Conservation (phyloP, 2,329 filamentous ascomycete genomes). For the Penicillium thymicola region DNA sequence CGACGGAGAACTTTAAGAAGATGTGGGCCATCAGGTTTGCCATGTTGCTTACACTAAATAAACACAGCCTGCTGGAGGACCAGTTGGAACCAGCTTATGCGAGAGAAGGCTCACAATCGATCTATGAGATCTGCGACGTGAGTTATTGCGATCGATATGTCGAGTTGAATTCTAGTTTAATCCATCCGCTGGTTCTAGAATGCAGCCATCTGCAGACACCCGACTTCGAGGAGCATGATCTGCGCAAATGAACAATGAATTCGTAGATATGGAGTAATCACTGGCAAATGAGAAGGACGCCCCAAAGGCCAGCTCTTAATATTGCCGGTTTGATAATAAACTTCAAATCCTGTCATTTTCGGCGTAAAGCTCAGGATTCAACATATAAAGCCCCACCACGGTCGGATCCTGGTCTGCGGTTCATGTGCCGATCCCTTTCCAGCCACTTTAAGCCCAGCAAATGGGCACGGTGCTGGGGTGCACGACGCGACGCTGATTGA, state of each 20-base stretch:
- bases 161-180: slow-evolving; percentile 6
- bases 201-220: slow-evolving; percentile 12
- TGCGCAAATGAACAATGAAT: slow-evolving; percentile 7
- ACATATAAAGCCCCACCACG: slow-evolving; percentile 14
- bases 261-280: slow-evolving; percentile 9
- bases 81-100: slow-evolving; percentile 10
- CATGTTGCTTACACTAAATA: slow-evolving; percentile 1
- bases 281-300: slow-evolving; percentile 13
- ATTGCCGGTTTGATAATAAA: slow-evolving; percentile 13
- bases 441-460: slow-evolving; percentile 23
- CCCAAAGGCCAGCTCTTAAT: slow-evolving; percentile 3
- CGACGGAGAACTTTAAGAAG: background rate
- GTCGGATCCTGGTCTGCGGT: slow-evolving; percentile 12
- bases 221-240: background rate
- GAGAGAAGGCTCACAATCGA: slow-evolving; percentile 7
- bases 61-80: slow-evolving; percentile 9
- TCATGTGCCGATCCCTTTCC: slow-evolving; percentile 18
- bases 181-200: slow-evolving; percentile 19
- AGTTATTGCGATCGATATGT: slow-evolving; percentile 1
- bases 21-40: slow-evolving; percentile 11
- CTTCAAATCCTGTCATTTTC: slow-evolving; percentile 14
- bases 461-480: slow-evolving; percentile 10
- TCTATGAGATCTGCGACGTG: slow-evolving; percentile 9
- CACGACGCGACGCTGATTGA: slow-evolving; percentile 15
- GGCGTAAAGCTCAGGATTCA: slow-evolving; percentile 18